phyloP scores from a whole-genome alignment of 2,329 filamentous ascomycete genomes.

The Myriangium duriaei region DNA sequence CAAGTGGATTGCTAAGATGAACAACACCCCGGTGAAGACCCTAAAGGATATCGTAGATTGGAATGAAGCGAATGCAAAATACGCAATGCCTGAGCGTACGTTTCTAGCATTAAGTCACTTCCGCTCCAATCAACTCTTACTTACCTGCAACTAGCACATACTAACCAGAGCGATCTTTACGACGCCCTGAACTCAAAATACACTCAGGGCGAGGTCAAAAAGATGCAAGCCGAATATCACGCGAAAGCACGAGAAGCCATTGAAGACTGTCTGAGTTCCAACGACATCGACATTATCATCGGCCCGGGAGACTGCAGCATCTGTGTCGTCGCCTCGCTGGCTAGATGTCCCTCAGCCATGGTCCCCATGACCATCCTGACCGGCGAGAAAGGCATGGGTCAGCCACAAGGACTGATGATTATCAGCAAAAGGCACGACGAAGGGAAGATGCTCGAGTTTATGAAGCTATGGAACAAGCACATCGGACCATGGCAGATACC shows the following conservation, averaged over 20 bases:
- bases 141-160: background rate
- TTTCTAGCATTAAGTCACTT: too few species aligned
- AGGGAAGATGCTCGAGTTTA: background rate
- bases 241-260: background rate
- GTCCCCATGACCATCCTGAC: background rate
- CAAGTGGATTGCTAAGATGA: background rate
- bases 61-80: conserved; percentile 14
- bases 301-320: background rate
- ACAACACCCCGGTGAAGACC: conserved; percentile 13
- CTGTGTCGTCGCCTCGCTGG: background rate
- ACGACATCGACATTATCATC: background rate
- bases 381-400: background rate
- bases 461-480: background rate
- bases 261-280: background rate
- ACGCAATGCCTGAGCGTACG: background rate
- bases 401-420: background rate
- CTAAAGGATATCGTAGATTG: conserved; percentile 16
- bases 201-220: background rate
- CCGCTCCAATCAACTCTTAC: too few species aligned
- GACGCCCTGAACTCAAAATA: background rate
- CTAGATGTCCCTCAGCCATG: background rate
- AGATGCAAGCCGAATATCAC: background rate
- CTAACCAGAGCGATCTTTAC: background rate
- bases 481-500: background rate
- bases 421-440: background rate